A percentile compares a stretch with the other conserved stretches of the same genome.
Evolutionary conservation across 805 yeast species (phyloP).

Genomic region (Ogataea chonburiensis): DNA sequence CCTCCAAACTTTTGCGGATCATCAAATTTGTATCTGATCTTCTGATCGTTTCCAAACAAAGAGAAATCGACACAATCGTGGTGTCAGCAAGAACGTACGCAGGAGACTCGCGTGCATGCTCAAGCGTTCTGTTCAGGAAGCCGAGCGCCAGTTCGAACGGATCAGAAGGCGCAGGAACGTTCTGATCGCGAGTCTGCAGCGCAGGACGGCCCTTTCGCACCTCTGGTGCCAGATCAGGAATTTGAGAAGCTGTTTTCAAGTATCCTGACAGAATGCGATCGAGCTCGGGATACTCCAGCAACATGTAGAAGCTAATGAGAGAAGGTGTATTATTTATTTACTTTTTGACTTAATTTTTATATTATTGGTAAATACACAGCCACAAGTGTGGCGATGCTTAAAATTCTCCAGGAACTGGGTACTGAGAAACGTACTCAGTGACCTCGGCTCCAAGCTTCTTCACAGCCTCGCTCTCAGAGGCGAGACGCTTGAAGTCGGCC

Average conservation of each 20-base stretch:
- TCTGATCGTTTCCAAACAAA: conserved; percentile 15
- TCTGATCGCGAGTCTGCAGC: conserved; percentile 11
- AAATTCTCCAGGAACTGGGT: conserved; percentile 86
- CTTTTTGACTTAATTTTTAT: conserved; percentile 2
- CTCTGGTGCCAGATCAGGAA: neutral
- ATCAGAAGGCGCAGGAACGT: conserved; percentile 4
- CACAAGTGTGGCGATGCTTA: conserved; percentile 19
- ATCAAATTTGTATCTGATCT: neutral
- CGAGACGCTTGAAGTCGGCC: conserved; percentile 68
- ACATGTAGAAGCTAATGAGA: conserved; percentile 3
- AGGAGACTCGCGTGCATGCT: conserved; percentile 1
- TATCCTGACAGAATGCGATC: conserved; percentile 9
- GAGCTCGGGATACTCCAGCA: conserved; percentile 10
- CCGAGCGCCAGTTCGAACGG: conserved; percentile 14
- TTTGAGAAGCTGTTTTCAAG: conserved; percentile 5
- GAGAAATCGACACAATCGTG: too few species aligned
- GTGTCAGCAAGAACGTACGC: too few species aligned
- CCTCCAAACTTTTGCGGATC: conserved; percentile 4
- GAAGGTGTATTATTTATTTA: neutral
- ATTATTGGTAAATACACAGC: conserved; percentile 10
- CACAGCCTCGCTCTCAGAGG: conserved; percentile 61
- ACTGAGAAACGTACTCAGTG: conserved; percentile 65
- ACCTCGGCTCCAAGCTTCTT: conserved; percentile 64
- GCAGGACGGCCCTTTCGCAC: conserved; percentile 4
- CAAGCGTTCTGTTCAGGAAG: conserved; percentile 11